phyloP scores from a whole-genome alignment of 2,329 filamentous ascomycete genomes.

The Trichoderma lentiforme region DNA sequence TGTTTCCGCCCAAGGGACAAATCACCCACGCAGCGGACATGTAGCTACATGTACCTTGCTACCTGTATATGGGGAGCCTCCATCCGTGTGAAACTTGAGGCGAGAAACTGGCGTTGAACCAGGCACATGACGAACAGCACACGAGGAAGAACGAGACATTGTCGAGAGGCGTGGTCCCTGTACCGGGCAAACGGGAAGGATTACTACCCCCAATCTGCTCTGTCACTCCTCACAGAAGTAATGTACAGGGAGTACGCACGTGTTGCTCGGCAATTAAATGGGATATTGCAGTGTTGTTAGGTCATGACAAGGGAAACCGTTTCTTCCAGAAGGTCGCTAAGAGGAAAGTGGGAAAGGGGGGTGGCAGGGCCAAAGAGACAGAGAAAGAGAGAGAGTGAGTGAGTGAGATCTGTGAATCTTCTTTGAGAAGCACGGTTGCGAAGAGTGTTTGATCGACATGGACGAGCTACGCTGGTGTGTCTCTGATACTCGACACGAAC shows the following conservation, averaged over 20 bases:
- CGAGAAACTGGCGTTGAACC: background rate
- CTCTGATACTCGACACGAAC: background rate
- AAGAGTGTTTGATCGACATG: background rate
- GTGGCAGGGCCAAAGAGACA: background rate
- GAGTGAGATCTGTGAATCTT: background rate
- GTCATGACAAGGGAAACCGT: background rate
- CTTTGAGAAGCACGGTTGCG: background rate
- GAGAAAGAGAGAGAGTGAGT: background rate
- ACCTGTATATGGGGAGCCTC: background rate
- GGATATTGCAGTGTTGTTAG: conserved; percentile 10
- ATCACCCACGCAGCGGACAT: background rate
- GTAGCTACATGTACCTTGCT: background rate
- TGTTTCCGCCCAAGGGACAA: background rate
- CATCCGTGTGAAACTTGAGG: conserved; percentile 8
- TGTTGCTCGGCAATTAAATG: background rate
- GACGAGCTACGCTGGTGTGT: background rate
- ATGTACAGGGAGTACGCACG: background rate
- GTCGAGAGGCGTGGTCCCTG: background rate
- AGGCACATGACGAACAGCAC: conserved; percentile 1
- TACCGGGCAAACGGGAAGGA: conserved; percentile 8
- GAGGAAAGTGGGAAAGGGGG: too few relatives aligned
- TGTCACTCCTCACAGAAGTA: background rate
- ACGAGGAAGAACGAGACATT: background rate
- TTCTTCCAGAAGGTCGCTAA: conserved; percentile 5
- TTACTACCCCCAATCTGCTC: background rate